Evolutionary conservation across 2,329 filamentous ascomycete species (phyloP).

Genomic region (Arthroderma sp.): DNA sequence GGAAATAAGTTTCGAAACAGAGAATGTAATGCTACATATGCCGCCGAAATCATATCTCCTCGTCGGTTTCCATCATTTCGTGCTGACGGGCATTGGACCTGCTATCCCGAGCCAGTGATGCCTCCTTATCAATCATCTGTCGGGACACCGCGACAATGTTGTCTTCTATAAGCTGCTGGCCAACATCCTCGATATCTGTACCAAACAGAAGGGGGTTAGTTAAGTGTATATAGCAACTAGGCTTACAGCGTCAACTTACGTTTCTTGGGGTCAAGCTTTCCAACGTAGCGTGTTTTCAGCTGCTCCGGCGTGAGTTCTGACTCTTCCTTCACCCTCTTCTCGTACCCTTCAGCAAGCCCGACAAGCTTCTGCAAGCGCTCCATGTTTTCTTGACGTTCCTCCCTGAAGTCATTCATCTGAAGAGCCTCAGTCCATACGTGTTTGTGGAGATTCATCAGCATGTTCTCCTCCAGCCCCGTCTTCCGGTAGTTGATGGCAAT

Average conservation of each 20-base stretch:
- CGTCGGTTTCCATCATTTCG: conserved; percentile 57
- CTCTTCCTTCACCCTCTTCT: conserved; percentile 98
- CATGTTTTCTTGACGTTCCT: conserved; percentile 73
- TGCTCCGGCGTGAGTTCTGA: conserved; percentile 95
- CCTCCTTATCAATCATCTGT: conserved; percentile 99
- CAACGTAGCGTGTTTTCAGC: conserved; percentile 95
- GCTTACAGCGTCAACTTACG: conserved; percentile 36
- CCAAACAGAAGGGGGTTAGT: not conserved
- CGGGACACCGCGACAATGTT: conserved; percentile 97
- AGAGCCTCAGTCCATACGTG: conserved; percentile 98
- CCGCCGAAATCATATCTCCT: conserved; percentile 31
- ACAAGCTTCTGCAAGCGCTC: conserved; percentile 82
- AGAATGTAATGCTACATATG: not conserved
- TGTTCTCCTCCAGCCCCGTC: conserved; percentile 94
- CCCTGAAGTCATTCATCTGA: conserved; percentile 89
- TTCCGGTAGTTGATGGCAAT: conserved; percentile 98
- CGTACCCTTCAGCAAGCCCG: conserved; percentile 82
- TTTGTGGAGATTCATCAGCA: conserved; percentile 99
- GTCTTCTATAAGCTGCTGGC: conserved; percentile 94
- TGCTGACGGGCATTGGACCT: conserved; percentile 35
- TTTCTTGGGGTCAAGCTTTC: conserved; percentile 98
- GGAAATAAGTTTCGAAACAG: not conserved
- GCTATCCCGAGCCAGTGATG: conserved; percentile 64
- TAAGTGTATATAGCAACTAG: conserved; percentile 12
- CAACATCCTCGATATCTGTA: conserved; percentile 78